Evolutionary conservation across 164 flowering plant species (phyloP).

Genomic region (Euptelea pleiosperma): DNA sequence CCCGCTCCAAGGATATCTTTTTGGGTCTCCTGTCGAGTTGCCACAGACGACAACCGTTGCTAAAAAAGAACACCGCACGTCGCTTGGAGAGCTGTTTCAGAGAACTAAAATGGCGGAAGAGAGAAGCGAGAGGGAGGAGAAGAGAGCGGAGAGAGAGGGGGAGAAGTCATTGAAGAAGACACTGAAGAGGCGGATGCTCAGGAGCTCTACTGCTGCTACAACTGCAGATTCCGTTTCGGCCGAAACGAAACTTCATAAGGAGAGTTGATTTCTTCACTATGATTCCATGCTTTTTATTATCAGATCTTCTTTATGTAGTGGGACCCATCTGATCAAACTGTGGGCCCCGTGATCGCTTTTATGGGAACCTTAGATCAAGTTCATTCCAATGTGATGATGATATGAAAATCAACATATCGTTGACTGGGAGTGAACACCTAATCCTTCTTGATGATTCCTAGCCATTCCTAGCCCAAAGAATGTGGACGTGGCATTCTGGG

Average conservation of each 20-base stretch:
- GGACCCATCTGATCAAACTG: no score
- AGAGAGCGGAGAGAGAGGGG: conserved; percentile 41
- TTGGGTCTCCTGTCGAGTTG: conserved; percentile 65
- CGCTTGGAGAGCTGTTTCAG: conserved; percentile 87
- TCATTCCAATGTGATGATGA: no score
- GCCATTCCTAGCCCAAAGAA: no score
- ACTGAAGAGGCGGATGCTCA: conserved; percentile 47
- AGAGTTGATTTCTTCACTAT: conserved; percentile 16
- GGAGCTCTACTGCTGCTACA: conserved; percentile 28
- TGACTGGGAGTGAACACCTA: no score
- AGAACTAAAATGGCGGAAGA: conserved; percentile 56
- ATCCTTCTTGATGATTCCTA: no score
- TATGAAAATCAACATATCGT: no score
- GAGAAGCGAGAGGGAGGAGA: conserved; percentile 36
- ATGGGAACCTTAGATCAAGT: no score
- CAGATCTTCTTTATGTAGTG: no score
- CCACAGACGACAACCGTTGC: conserved; percentile 41
- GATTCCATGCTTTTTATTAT: no score
- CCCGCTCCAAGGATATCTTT: conserved; percentile 80
- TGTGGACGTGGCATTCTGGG: no score
- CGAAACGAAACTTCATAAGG: conserved; percentile 72
- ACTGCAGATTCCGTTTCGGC: conserved; percentile 43
- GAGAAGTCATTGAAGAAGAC: conserved; percentile 72
- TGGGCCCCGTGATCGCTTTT: no score
- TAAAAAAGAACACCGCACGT: conserved; percentile 71